These are phyloP conservation scores for Magnusiomyces tetraspermus DNA, from an alignment of 1,139 yeast genomes.

Conservation along the genomic window DNA sequence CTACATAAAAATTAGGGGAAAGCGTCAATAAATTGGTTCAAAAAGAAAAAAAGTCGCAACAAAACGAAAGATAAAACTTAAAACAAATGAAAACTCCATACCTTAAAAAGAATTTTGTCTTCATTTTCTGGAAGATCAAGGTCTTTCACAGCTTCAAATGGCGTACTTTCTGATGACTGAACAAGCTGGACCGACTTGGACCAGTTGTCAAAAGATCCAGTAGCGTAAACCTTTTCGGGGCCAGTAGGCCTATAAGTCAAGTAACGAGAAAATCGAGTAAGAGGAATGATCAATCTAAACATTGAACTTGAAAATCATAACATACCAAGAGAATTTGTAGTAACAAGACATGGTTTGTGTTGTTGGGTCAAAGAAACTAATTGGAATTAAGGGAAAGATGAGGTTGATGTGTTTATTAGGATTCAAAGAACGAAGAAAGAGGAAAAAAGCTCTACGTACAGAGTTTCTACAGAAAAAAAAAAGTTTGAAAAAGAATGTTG, in stretches of 20 bases:
- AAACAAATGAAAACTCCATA: not conserved
- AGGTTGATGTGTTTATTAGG: too few species aligned
- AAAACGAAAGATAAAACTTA: not conserved
- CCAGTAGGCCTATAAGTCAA: slow-evolving; percentile 13
- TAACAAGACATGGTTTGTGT: not conserved
- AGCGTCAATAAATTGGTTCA: not conserved
- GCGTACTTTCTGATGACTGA: slow-evolving; percentile 6
- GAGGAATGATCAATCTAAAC: too few species aligned
- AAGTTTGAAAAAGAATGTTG: too few species aligned
- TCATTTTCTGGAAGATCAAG: slow-evolving; percentile 3
- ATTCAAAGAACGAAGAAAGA: too few species aligned
- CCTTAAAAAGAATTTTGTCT: slow-evolving; percentile 10
- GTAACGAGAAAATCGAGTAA: too few species aligned
- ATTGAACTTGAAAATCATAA: too few species aligned
- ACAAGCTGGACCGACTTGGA: slow-evolving; percentile 11
- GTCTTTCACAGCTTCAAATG: slow-evolving; percentile 10
- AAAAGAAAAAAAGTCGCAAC: not conserved
- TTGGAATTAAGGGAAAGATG: not conserved
- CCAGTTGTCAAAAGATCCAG: slow-evolving; percentile 16
- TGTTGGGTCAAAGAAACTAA: not conserved
- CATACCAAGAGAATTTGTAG: slow-evolving; percentile 4
- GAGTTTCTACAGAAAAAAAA: too few species aligned
- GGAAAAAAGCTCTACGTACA: too few species aligned
- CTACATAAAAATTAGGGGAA: not conserved
- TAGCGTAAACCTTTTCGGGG: slow-evolving; percentile 13